These are phyloP conservation scores for Pseudisothecium myosuroides DNA, from an alignment of 225 moss, liverwort and hornwort genomes.

Conservation along the genomic window DNA sequence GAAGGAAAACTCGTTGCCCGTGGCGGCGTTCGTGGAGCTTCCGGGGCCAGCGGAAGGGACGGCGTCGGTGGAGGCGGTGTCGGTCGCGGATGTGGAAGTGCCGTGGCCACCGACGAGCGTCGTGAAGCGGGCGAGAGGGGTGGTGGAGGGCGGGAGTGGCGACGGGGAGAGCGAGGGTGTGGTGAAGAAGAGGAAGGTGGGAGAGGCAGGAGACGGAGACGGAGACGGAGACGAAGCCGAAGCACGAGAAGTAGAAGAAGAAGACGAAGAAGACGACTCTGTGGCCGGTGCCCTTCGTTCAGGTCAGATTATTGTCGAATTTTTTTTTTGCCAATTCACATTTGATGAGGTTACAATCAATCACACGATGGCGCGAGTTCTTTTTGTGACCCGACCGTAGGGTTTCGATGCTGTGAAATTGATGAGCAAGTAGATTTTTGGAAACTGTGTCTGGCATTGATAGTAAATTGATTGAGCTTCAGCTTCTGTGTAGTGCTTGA, in stretches of 20 bases:
- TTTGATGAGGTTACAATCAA: background rate
- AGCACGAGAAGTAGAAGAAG: background rate
- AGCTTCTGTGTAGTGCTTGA: background rate
- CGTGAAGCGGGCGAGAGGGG: conserved; percentile 5
- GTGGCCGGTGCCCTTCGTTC: background rate
- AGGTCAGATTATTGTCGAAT: background rate
- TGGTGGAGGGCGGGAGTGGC: background rate
- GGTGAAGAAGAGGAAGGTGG: conserved; percentile 2
- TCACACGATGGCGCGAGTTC: background rate
- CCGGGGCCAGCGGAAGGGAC: background rate
- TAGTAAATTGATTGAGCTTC: background rate
- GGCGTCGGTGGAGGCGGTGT: background rate
- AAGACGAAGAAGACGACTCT: background rate
- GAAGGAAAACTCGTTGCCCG: conserved; percentile 28
- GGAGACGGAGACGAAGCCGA: background rate
- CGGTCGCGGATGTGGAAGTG: background rate
- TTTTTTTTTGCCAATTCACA: background rate
- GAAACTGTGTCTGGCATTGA: background rate
- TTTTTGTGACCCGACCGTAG: too few species aligned
- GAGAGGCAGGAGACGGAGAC: background rate
- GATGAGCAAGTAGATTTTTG: background rate
- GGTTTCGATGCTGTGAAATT: background rate
- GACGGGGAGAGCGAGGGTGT: background rate
- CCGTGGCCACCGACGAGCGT: background rate
- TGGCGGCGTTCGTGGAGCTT: conserved; percentile 36